Evolutionary conservation across 179 eudicot genomes (phyloP).

Genomic region (Monotropa hypopitys): DNA sequence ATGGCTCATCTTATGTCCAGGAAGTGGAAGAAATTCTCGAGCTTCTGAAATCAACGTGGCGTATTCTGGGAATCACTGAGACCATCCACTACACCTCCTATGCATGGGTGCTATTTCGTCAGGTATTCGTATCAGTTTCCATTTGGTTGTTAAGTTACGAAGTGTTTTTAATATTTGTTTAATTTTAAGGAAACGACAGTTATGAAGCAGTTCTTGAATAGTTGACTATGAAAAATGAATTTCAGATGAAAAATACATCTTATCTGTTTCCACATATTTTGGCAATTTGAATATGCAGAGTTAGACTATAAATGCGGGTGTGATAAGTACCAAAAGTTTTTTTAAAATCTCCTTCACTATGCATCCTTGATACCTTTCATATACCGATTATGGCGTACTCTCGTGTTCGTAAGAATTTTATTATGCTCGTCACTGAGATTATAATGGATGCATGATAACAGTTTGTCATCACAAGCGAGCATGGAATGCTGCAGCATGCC

Average conservation of each 20-base stretch:
- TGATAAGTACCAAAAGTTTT: not conserved
- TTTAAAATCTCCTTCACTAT: not conserved
- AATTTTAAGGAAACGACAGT: not conserved
- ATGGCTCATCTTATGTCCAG: slow-evolving; percentile 28
- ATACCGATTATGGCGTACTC: not conserved
- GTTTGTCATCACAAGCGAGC: slow-evolving; percentile 86
- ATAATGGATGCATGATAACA: slow-evolving; percentile 13
- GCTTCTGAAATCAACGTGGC: slow-evolving; percentile 98
- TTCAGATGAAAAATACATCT: not conserved
- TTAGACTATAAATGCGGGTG: not conserved
- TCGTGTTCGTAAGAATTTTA: not conserved
- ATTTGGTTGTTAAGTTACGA: not conserved
- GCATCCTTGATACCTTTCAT: not conserved
- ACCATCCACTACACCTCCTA: slow-evolving; percentile 87
- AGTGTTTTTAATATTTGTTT: not conserved
- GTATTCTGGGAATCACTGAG: slow-evolving; percentile 85
- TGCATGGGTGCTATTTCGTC: slow-evolving; percentile 97
- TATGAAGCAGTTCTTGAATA: not conserved
- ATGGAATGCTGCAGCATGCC: slow-evolving; percentile 68
- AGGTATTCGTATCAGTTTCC: slow-evolving; percentile 40
- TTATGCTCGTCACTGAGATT: not conserved
- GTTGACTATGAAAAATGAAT: not conserved
- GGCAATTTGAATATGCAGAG: not conserved
- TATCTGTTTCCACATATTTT: not conserved
- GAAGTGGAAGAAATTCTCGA: slow-evolving; percentile 96